These are phyloP conservation scores for Cadophora malorum DNA, from an alignment of 2,329 filamentous ascomycete species.

Conservation along the genomic window DNA sequence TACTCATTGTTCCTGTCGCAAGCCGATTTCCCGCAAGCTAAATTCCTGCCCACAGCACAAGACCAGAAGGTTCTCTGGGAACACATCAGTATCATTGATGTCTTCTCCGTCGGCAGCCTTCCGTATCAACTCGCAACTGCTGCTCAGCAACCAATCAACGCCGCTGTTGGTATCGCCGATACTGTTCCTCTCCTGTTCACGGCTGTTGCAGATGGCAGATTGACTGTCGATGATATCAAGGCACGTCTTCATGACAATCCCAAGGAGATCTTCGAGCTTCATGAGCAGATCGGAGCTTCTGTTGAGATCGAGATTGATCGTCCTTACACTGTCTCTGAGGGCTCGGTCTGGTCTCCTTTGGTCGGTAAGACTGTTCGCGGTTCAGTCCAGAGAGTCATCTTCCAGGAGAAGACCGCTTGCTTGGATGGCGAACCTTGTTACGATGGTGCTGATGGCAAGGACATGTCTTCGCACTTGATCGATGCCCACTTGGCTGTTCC, in stretches of 20 bases:
- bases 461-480: slow-evolving; percentile 74
- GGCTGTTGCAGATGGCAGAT: slow-evolving; percentile 74
- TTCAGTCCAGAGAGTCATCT: slow-evolving; percentile 76
- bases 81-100: slow-evolving; percentile 74
- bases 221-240: slow-evolving; percentile 77
- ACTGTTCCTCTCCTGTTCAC: slow-evolving; percentile 77
- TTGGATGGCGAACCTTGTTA: slow-evolving; percentile 70
- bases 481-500: slow-evolving; percentile 49
- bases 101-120: slow-evolving; percentile 80
- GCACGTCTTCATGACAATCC: slow-evolving; percentile 77
- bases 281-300: slow-evolving; percentile 76
- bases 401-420: slow-evolving; percentile 76
- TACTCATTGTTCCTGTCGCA: slow-evolving; percentile 79
- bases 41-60: slow-evolving; percentile 67
- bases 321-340: slow-evolving; percentile 63
- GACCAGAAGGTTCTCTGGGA: slow-evolving; percentile 80
- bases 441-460: slow-evolving; percentile 66
- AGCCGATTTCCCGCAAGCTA: slow-evolving; percentile 71
- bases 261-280: slow-evolving; percentile 81
- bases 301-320: slow-evolving; percentile 80
- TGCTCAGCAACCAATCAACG: slow-evolving; percentile 58
- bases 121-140: slow-evolving; percentile 75
- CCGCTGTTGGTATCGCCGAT: slow-evolving; percentile 73
- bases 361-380: slow-evolving; percentile 71
- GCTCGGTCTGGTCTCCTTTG: slow-evolving; percentile 72